Percentiles rank a stretch among this genome's conserved stretches.
phyloP scores from a whole-genome alignment of 768 basidiomycete species.

The Boletus pseudopeckii region DNA sequence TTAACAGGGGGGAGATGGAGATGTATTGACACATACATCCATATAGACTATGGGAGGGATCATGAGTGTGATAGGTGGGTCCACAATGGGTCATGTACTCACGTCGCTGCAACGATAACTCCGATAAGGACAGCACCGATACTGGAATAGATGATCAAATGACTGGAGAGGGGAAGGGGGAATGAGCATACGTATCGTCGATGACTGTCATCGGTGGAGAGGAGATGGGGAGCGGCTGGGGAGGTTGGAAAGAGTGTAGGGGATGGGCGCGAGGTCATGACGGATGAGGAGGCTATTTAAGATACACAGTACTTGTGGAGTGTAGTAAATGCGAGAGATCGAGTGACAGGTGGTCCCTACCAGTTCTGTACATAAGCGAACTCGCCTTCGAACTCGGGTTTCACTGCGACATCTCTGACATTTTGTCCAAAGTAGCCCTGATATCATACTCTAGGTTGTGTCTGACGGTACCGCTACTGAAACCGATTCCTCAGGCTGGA shows the following conservation, averaged over 20 bases:
- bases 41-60: slow-evolving; percentile 37
- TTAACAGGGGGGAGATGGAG: not conserved
- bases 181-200: slow-evolving; percentile 34
- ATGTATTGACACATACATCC: slow-evolving; percentile 39
- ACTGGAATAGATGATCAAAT: slow-evolving; percentile 26
- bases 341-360: too few species aligned
- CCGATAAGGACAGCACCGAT: slow-evolving; percentile 51
- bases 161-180: not conserved
- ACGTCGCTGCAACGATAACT: slow-evolving; percentile 47
- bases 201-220: slow-evolving; percentile 15
- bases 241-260: not conserved
- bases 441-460: not conserved
- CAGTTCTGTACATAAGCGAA: too few species aligned
- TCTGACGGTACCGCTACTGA: not conserved
- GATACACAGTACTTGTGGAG: too few species aligned
- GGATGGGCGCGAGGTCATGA: not conserved
- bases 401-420: not conserved
- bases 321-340: too few species aligned
- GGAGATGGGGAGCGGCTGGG: not conserved
- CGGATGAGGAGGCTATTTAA: slow-evolving; percentile 3
- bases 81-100: slow-evolving; percentile 21
- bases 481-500: not conserved
- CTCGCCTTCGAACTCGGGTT: not conserved
- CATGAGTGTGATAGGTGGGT: slow-evolving; percentile 1
- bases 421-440: not conserved